These are phyloP conservation scores for Pichia sp. DNA, from an alignment of 1,139 yeast species.

Conservation along the genomic window DNA sequence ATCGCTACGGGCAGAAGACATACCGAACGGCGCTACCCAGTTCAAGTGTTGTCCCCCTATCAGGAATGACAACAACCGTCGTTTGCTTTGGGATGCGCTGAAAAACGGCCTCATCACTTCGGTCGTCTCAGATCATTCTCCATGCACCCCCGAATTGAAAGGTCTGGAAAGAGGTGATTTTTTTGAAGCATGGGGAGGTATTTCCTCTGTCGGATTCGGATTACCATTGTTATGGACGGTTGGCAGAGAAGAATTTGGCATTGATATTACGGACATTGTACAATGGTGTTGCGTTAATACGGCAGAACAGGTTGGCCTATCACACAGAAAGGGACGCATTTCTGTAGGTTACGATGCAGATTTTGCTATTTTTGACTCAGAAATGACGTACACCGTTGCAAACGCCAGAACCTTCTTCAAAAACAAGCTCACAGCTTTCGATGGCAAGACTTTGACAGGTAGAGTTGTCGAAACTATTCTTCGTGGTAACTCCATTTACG, in stretches of 20 bases:
- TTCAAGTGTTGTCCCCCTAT: slow-evolving; percentile 96
- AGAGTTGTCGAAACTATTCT: slow-evolving; percentile 73
- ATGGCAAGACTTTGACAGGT: slow-evolving; percentile 66
- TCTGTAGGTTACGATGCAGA: slow-evolving; percentile 82
- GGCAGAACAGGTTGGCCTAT: slow-evolving; percentile 77
- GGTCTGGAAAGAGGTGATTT: slow-evolving; percentile 81
- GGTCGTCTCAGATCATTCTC: slow-evolving; percentile 92
- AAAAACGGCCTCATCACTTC: slow-evolving; percentile 64
- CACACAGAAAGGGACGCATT: slow-evolving; percentile 67
- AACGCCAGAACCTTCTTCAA: slow-evolving; percentile 67
- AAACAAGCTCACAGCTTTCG: slow-evolving; percentile 82
- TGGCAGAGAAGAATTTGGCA: slow-evolving; percentile 49
- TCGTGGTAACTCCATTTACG: slow-evolving; percentile 67
- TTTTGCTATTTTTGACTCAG: slow-evolving; percentile 72
- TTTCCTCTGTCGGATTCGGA: slow-evolving; percentile 88
- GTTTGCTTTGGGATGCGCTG: slow-evolving; percentile 73
- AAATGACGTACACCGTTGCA: slow-evolving; percentile 48
- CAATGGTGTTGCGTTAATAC: slow-evolving; percentile 81
- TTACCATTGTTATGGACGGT: slow-evolving; percentile 76
- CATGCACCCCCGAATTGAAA: slow-evolving; percentile 89
- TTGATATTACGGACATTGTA: slow-evolving; percentile 58
- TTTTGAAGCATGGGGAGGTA: slow-evolving; percentile 96
- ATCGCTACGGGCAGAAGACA: slow-evolving; percentile 68
- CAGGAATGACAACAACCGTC: slow-evolving; percentile 65
- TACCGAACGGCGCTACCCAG: slow-evolving; percentile 71